Evolutionary conservation across 2,329 filamentous ascomycete genomes (phyloP).

Genomic region (Fusarium luffae): DNA sequence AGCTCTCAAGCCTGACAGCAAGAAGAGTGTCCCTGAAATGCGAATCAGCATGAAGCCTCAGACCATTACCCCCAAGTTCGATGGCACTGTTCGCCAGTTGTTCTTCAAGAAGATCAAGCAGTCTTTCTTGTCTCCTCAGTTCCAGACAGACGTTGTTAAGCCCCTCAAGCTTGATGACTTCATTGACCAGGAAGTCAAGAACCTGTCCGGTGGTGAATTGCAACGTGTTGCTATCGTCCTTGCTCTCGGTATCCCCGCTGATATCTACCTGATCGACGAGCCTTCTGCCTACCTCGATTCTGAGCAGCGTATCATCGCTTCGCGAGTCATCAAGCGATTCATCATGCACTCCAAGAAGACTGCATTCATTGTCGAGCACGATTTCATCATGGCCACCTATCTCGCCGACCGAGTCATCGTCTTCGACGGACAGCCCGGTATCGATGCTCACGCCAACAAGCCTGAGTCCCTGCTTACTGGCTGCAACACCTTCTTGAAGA

Average conservation of each 20-base stretch:
- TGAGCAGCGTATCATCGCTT: slow-evolving; percentile 97
- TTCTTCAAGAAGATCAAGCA: slow-evolving; percentile 99
- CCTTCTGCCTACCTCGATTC: slow-evolving; percentile 97
- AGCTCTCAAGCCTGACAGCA: slow-evolving; percentile 88
- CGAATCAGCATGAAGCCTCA: slow-evolving; percentile 99
- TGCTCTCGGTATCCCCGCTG: slow-evolving; percentile 92
- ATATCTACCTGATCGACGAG: slow-evolving; percentile 99
- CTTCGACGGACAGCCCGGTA: slow-evolving; percentile 93
- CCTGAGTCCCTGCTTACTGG: slow-evolving; percentile 94
- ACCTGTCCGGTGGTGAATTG: slow-evolving; percentile 98
- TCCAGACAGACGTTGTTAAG: slow-evolving; percentile 99
- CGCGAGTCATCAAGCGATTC: slow-evolving; percentile 98
- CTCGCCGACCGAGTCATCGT: slow-evolving; percentile 95
- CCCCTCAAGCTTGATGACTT: slow-evolving; percentile 99
- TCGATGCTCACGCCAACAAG: slow-evolving; percentile 86
- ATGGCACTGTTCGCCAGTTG: slow-evolving; percentile 94
- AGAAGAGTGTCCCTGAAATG: slow-evolving; percentile 85
- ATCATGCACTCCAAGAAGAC: slow-evolving; percentile 99
- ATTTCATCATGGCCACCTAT: slow-evolving; percentile 93
- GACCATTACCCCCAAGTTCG: slow-evolving; percentile 98
- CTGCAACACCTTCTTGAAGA: slow-evolving; percentile 97
- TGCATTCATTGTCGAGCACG: slow-evolving; percentile 98
- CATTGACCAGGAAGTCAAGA: slow-evolving; percentile 99
- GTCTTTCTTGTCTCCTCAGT: slow-evolving; percentile 94
- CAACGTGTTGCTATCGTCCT: slow-evolving; percentile 98